Conservation (phyloP, 2,329 filamentous ascomycete species). For the Zymoseptoria ardabiliae region DNA sequence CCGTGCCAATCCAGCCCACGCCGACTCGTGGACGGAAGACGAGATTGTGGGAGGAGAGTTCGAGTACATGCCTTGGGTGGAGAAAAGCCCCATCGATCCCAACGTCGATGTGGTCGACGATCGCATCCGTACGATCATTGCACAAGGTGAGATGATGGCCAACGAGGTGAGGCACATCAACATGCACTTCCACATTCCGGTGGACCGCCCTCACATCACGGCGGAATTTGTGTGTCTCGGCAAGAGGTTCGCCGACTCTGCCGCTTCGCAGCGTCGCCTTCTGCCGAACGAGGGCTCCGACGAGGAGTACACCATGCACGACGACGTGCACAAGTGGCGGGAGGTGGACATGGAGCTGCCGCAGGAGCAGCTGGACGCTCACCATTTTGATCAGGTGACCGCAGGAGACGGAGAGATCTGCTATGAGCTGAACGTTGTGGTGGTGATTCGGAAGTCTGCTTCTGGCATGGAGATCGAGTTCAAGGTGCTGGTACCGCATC, state of each 20-base stretch:
- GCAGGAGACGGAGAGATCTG: background rate
- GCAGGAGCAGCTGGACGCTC: background rate
- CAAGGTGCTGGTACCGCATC: conserved; percentile 3
- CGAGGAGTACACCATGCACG: background rate
- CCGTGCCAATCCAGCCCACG: conserved; percentile 3
- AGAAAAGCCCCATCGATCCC: background rate
- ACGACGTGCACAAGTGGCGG: conserved; percentile 3
- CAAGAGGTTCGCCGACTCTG: background rate
- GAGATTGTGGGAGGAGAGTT: background rate
- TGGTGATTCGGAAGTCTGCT: background rate
- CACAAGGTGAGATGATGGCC: background rate
- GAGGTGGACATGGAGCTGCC: background rate
- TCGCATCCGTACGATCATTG: conserved; percentile 6
- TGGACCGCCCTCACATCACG: background rate
- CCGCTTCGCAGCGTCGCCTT: background rate
- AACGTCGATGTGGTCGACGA: conserved; percentile 5
- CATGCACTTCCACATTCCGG: background rate
- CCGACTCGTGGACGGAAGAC: background rate
- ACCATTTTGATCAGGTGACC: background rate
- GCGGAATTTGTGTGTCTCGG: conserved; percentile 4
- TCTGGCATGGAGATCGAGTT: conserved; percentile 3
- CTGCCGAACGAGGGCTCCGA: background rate
- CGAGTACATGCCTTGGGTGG: conserved; percentile 3
- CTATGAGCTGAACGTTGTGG: conserved; percentile 1
- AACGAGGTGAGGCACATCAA: background rate